Conservation (phyloP, 1,284 basidiomycete genomes). For the Fomitopsis pinicola region DNA sequence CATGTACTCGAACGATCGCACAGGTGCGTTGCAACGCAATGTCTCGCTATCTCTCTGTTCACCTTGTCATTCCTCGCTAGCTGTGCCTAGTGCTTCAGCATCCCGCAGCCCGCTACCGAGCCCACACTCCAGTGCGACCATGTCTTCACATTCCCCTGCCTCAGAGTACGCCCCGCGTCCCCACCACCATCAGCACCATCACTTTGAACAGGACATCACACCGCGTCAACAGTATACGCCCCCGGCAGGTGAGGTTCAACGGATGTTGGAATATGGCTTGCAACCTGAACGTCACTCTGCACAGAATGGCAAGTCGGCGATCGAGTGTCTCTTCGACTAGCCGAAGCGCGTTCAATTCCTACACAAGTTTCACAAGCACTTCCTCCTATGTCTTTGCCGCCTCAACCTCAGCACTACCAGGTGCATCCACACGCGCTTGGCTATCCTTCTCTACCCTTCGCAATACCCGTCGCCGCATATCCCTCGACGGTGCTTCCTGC, state of each 20-base stretch:
- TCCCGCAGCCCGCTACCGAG: constrained; percentile 19
- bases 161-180: constrained; percentile 15
- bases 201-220: constrained; percentile 13
- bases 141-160: constrained; percentile 8
- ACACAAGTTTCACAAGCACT: constrained; percentile 16
- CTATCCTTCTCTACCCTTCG: constrained; percentile 16
- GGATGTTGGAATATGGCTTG: constrained; percentile 19
- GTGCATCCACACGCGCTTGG: constrained; percentile 17
- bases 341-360: constrained; percentile 39
- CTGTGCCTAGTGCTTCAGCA: constrained; percentile 16
- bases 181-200: constrained; percentile 11
- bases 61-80: constrained; percentile 8
- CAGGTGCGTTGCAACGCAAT: constrained; percentile 28
- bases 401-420: constrained; percentile 14
- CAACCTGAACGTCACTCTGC: constrained; percentile 15
- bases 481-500: constrained; percentile 22
- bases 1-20: constrained; percentile 43
- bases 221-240: constrained; percentile 13
- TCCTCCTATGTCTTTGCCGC: constrained; percentile 22
- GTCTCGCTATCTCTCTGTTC: constrained; percentile 2
- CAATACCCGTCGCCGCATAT: constrained; percentile 18
- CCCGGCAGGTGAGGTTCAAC: constrained; percentile 18
- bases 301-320: constrained; percentile 46
- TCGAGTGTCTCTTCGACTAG: constrained; percentile 52
- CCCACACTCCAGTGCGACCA: neutral